Base-by-base conservation (phyloP, 2,329 filamentous ascomycete species). In the Penicillium nordicum region DNA sequence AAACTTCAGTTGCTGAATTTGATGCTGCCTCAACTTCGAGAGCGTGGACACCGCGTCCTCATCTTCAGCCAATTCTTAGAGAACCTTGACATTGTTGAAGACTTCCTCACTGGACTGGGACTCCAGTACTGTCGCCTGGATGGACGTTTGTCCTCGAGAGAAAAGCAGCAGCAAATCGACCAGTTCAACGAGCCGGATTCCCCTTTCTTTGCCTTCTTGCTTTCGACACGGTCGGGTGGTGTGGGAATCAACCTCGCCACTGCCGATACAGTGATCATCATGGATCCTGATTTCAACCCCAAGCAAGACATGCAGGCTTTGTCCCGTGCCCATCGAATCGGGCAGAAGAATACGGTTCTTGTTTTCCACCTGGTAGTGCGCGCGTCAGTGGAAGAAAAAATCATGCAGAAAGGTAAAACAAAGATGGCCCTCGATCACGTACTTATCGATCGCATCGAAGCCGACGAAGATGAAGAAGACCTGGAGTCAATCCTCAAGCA, bases 161-260 rank as follows among this genome's bases (percentile, higher is more conserved):
- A 96, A 69, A 97, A 97, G 74, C 94, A 99, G 72, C 92, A 91
- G 71, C 86, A 90, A 9, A 99, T 99, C 50, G 94, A 99, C 72
- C 87, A 88, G 8, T 99, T 90, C 79, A 99, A 99, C 69, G 90
- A 88, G 0, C 88, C 90, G 0, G 82, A 88, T 52, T 97, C 93
- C 0, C 78, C 84, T 0, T 78, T 95, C 0, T 99, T 97, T 71
- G 92, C 89, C 0, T 97, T 99, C 74, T 76, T 99, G 18, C 81
- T 99, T 0, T 97, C 93, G 0, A 99, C 95, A 4, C 87, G 94
- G 61, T 92, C 95, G 18, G 94, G 94, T 52, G 94, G 95, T 67
- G 93, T 99, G 0, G 95, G 94, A 16, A 99, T 99, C 78, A 99
- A 99, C 69, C 81, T 99, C 53, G 94, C 94, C 0, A 96, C 92